Conservation (phyloP, 1,139 yeast genomes). For the Pichia sp. region DNA sequence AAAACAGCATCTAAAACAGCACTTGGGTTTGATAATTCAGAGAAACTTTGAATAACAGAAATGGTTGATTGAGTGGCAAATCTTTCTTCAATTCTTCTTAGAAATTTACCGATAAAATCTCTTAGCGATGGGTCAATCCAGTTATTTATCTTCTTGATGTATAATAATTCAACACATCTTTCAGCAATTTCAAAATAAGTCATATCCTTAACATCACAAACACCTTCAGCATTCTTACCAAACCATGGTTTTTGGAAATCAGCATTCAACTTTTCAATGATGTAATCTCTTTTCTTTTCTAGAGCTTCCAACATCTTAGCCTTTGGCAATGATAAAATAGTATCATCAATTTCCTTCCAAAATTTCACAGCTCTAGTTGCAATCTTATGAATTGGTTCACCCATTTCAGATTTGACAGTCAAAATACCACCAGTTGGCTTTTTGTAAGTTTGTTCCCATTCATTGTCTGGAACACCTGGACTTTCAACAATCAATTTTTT, state of each 20-base stretch:
- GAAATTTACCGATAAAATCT: constrained; percentile 78
- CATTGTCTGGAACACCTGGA: constrained; percentile 76
- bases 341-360: constrained; percentile 96
- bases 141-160: constrained; percentile 66
- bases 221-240: constrained; percentile 68
- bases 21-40: constrained; percentile 64
- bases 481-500: constrained; percentile 87
- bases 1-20: constrained; percentile 54
- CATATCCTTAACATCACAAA: constrained; percentile 91
- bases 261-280: constrained; percentile 76
- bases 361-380: constrained; percentile 97
- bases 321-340: constrained; percentile 86
- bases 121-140: constrained; percentile 89
- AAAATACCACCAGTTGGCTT: constrained; percentile 95
- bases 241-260: constrained; percentile 99
- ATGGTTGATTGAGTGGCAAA: constrained; percentile 53
- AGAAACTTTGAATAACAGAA: constrained; percentile 69
- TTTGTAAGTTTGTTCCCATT: constrained; percentile 94
- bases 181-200: constrained; percentile 87
- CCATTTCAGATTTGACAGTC: constrained; percentile 97
- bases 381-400: constrained; percentile 97
- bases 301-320: constrained; percentile 79
- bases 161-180: constrained; percentile 85
- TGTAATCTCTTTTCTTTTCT: constrained; percentile 76
- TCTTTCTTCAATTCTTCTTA: constrained; percentile 96